phyloP scores from a whole-genome alignment of 495 filamentous ascomycete genomes.

The Hypomontagnella monticulosa region DNA sequence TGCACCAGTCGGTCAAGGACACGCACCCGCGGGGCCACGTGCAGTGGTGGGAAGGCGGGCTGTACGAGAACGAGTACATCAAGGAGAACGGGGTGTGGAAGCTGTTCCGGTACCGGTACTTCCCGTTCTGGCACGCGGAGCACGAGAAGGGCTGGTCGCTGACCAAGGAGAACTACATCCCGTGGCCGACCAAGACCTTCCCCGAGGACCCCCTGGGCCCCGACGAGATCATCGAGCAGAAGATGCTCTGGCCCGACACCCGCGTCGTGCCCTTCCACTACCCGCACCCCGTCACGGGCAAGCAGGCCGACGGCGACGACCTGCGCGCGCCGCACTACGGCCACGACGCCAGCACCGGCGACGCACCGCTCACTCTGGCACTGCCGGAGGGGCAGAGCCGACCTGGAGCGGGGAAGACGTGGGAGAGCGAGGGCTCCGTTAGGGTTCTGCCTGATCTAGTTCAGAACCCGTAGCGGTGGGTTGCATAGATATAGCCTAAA shows the following conservation, averaged over 20 bases:
- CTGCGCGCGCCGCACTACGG: slow-evolving; percentile 59
- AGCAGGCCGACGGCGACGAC: slow-evolving; percentile 53
- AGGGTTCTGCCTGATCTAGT: slow-evolving; percentile 54
- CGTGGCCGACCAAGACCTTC: slow-evolving; percentile 54
- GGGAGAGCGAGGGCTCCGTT: slow-evolving; percentile 45
- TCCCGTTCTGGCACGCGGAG: slow-evolving; percentile 66
- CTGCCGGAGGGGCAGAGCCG: slow-evolving; percentile 53
- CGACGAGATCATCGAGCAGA: slow-evolving; percentile 63
- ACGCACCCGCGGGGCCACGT: slow-evolving; percentile 59
- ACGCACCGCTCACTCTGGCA: slow-evolving; percentile 55
- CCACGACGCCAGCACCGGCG: slow-evolving; percentile 48
- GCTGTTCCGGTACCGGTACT: slow-evolving; percentile 64
- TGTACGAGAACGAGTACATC: slow-evolving; percentile 69
- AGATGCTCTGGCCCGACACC: slow-evolving; percentile 65
- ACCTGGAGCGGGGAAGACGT: slow-evolving; percentile 48
- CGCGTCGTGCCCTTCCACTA: slow-evolving; percentile 66
- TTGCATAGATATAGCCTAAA: slow-evolving; percentile 45
- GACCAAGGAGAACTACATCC: slow-evolving; percentile 62
- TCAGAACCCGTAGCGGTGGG: slow-evolving; percentile 44
- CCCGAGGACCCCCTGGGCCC: slow-evolving; percentile 62
- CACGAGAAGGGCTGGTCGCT: slow-evolving; percentile 62
- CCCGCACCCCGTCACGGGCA: slow-evolving; percentile 62
- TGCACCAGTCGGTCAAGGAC: slow-evolving; percentile 58
- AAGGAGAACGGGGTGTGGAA: slow-evolving; percentile 66
- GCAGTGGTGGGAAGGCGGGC: slow-evolving; percentile 67